Conservation (phyloP, 2,329 filamentous ascomycete genomes). For the Dactylonectria macrodidyma region DNA sequence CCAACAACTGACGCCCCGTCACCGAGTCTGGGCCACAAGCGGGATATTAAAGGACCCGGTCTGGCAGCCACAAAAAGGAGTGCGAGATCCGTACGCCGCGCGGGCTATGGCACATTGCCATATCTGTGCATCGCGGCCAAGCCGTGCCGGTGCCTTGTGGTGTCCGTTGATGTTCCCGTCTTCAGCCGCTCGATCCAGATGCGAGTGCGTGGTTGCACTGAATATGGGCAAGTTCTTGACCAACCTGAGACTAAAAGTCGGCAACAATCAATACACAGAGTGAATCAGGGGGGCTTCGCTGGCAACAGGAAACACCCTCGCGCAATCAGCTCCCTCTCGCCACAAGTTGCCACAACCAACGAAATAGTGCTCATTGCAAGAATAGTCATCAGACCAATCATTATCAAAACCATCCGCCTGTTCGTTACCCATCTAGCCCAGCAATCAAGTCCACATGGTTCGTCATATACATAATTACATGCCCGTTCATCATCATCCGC, state of each 20-base stretch:
- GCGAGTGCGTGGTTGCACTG: neutral
- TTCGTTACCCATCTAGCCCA: conserved; percentile 41
- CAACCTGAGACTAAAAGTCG: neutral
- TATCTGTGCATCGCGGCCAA: neutral
- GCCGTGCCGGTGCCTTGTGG: neutral
- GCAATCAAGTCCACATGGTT: conserved; percentile 25
- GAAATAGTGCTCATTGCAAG: conserved; percentile 1
- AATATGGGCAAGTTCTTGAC: neutral
- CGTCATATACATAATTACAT: conserved; percentile 29
- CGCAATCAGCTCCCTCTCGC: neutral
- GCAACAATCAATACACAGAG: conserved; percentile 16
- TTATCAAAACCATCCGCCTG: conserved; percentile 41
- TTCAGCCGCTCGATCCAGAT: neutral
- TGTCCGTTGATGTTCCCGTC: neutral
- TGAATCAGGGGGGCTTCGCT: conserved; percentile 16
- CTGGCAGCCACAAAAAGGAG: conserved; percentile 12
- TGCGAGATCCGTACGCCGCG: neutral
- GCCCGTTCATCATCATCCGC: conserved; percentile 18
- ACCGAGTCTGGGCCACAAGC: neutral
- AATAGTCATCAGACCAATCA: conserved; percentile 43
- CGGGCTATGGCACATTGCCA: neutral
- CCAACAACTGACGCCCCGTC: neutral
- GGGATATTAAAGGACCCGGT: conserved; percentile 31
- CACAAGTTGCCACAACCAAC: conserved; percentile 26
- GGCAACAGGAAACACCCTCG: neutral